These are phyloP conservation scores for Xylaria sp. DNA, from an alignment of 2,329 filamentous ascomycete species.

Conservation along the genomic window DNA sequence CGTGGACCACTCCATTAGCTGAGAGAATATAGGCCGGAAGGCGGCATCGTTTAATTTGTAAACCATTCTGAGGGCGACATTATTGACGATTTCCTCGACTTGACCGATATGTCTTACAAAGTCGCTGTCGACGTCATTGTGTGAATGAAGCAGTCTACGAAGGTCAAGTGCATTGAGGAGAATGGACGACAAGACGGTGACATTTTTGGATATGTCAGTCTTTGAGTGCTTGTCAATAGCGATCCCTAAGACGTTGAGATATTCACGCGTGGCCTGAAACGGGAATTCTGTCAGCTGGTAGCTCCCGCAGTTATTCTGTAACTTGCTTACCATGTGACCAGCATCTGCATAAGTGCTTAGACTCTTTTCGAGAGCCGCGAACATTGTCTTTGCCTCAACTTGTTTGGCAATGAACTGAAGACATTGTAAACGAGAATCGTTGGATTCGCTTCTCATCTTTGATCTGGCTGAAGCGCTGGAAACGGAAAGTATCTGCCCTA, in stretches of 20 bases:
- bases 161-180: conserved; percentile 72
- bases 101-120: conserved; percentile 61
- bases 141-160: conserved; percentile 64
- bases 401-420: conserved; percentile 79
- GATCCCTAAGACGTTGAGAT: conserved; percentile 73
- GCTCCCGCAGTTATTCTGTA: not conserved
- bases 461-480: conserved; percentile 77
- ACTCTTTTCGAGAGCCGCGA: conserved; percentile 76
- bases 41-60: conserved; percentile 95
- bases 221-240: conserved; percentile 83
- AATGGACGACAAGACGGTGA: conserved; percentile 72
- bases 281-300: conserved; percentile 45
- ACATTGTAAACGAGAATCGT: conserved; percentile 73
- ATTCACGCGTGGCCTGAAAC: conserved; percentile 72
- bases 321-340: conserved; percentile 68
- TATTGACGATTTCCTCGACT: conserved; percentile 73
- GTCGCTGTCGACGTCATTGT: conserved; percentile 55
- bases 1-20: conserved; percentile 83
- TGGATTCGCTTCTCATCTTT: conserved; percentile 68
- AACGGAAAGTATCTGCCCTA: conserved; percentile 76
- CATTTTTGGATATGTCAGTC: conserved; percentile 78
- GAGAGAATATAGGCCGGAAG: conserved; percentile 90
- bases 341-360: conserved; percentile 72
- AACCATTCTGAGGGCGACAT: conserved; percentile 85
- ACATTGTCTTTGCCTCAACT: conserved; percentile 79